Evolutionary conservation across 352 stramenopile genomes (phyloP).

Genomic region (Globisporangium echinulatum): DNA sequence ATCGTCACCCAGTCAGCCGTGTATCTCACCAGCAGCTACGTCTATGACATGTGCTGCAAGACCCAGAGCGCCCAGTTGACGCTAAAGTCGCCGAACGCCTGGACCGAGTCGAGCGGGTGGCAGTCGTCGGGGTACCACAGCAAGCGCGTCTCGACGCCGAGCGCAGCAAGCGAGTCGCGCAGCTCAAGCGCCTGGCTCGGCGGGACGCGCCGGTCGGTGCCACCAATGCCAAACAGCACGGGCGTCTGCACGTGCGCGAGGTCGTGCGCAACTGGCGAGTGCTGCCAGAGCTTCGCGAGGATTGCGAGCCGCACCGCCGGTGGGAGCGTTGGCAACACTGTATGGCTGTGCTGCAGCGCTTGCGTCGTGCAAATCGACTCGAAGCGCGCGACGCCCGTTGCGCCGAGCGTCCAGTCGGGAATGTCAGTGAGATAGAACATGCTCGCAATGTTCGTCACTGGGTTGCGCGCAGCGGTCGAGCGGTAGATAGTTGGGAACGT

Average conservation of each 20-base stretch:
- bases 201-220: constrained; percentile 89
- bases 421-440: constrained; percentile 95
- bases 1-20: too few species aligned
- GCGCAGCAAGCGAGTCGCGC: constrained; percentile 76
- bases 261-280: constrained; percentile 82
- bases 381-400: constrained; percentile 76
- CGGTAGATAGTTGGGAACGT: constrained; percentile 94
- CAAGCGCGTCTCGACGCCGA: constrained; percentile 44
- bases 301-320: constrained; percentile 46
- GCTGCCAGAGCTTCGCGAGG: constrained; percentile 82
- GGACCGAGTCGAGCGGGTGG: constrained; percentile 61
- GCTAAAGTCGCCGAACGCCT: constrained; percentile 59
- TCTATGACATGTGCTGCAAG: constrained; percentile 29
- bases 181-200: constrained; percentile 91
- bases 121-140: constrained; percentile 76
- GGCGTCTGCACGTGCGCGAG: constrained; percentile 85
- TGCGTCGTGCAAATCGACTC: constrained; percentile 77
- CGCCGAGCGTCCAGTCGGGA: constrained; percentile 93
- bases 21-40: too few species aligned
- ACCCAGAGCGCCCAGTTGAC: constrained; percentile 78
- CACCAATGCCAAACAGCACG: constrained; percentile 88
- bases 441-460: constrained; percentile 91
- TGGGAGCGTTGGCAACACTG: constrained; percentile 26
- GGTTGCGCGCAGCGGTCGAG: constrained; percentile 86
- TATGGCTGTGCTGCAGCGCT: constrained; percentile 27